Conservation (phyloP, 306 rosid genomes). For the Citrullus amarus region DNA sequence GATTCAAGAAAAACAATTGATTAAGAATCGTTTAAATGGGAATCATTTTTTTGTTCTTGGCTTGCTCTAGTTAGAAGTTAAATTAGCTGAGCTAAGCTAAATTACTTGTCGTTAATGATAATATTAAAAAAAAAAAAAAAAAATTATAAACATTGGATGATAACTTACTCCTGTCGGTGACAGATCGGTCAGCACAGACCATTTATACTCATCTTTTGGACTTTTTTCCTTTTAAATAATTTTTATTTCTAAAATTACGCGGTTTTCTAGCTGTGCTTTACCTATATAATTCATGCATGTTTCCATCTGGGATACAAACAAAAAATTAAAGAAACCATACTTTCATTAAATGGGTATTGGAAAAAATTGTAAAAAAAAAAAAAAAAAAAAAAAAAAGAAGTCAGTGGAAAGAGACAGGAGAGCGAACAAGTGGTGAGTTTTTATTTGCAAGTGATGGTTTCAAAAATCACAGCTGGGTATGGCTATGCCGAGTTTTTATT, state of each 20-base stretch:
- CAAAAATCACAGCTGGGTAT: not conserved
- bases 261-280: conserved; percentile 9
- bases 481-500: no score
- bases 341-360: not conserved
- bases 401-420: not conserved
- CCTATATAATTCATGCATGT: not conserved
- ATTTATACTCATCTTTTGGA: not conserved
- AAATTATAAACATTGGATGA: not conserved
- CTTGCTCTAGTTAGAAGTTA: not conserved
- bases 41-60: not conserved
- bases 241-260: not conserved
- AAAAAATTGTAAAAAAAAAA: not conserved
- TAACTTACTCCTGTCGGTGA: conserved; percentile 5
- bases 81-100: not conserved
- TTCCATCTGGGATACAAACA: not conserved
- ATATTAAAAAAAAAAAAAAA: not conserved
- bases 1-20: not conserved
- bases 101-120: not conserved
- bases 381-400: not conserved
- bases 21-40: not conserved
- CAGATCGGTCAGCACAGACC: conserved; percentile 5
- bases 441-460: not conserved
- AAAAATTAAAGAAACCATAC: not conserved
- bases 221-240: not conserved
- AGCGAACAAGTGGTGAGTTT: not conserved